Evolutionary conservation across 1,139 yeast genomes (phyloP), one percentile per base, ranked within the genome.

Genomic region (Blastobotrys elegans): DNA sequence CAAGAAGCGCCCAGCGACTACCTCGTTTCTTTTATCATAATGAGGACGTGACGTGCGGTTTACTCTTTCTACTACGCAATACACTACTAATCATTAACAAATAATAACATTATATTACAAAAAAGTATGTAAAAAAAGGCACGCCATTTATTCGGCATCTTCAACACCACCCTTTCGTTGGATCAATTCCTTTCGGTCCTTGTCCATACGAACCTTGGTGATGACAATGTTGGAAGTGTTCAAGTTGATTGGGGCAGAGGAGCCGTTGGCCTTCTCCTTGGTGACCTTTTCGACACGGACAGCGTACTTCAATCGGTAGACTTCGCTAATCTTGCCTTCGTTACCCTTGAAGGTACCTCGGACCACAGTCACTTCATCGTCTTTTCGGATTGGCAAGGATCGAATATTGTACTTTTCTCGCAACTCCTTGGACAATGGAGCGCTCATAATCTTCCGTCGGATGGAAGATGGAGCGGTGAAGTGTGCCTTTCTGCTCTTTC

Each of bases 271-370:
- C 82, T 92, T 94, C 77, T 92, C 97, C 79, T 84, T 87, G 79
- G 92, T 82, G 74, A 94, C 81, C 80, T 92, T 92, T 80, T 90
- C 98, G 69, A 94, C 84, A 78, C 90, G 97, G 65, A 94, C 80
- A 67, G 96, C 83, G 73, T 80, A 94, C 78, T 92, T 94, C 77
- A 92, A 86, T 86, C 99, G 92, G 96, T 94, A 94, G 65, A 92
- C 98, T 62, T 96, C 85, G 67, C 92, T 79, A 73, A 94, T 83
- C 80, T 89, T 88, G 77, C 98, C 99, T 80, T 92, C 98, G 69
- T 92, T 90, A 74, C 97, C 98, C 83, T 92, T 94, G 86, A 87
- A 86, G 70, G 98, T 86, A 72, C 99, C 99, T 79, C 99, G 92
- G 74, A 84, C 90, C 71, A 94, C 92, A 66, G 79, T 73, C 66